phyloP scores from a whole-genome alignment of 306 rosid genomes.

The Gynostemma pentaphyllum region DNA sequence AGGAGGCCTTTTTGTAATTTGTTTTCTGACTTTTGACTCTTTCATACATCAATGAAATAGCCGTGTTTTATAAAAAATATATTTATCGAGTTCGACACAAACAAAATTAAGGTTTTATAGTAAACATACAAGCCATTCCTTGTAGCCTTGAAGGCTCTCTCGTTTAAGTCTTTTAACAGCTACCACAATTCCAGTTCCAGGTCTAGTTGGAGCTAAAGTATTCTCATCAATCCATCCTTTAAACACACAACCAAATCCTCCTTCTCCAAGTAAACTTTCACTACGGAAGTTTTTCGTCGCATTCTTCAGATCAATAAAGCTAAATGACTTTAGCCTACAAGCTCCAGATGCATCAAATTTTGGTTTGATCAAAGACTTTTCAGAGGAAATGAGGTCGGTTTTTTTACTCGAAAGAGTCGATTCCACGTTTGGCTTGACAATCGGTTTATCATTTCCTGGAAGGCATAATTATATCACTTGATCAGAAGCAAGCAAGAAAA shows the following conservation, averaged over 20 bases:
- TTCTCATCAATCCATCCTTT: constrained; percentile 88
- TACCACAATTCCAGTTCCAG: constrained; percentile 79
- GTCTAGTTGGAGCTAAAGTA: constrained; percentile 62
- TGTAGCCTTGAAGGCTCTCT: constrained; percentile 94
- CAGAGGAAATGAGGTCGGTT: constrained; percentile 6
- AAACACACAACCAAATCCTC: constrained; percentile 81
- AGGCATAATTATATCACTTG: too few species aligned
- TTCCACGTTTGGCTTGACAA: constrained; percentile 21
- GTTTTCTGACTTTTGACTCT: too few species aligned
- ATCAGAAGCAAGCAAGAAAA: too few species aligned
- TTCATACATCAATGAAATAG: too few species aligned
- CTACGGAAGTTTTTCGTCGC: constrained; percentile 68
- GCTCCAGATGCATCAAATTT: constrained; percentile 22
- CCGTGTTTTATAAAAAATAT: too few species aligned
- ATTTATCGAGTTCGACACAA: too few species aligned
- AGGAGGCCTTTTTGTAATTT: too few species aligned
- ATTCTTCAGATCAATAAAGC: constrained; percentile 57
- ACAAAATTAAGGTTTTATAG: constrained; percentile 4
- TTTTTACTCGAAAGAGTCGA: constrained; percentile 16
- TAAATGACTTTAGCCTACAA: constrained; percentile 47
- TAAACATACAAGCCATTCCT: constrained; percentile 86
- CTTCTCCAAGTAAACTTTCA: constrained; percentile 75
- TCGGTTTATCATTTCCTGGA: constrained; percentile 34
- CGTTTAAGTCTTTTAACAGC: constrained; percentile 83
- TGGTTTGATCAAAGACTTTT: constrained; percentile 9